Evolutionary conservation across 352 stramenopile genomes (phyloP), one percentile per base, ranked within the genome.

Genomic region (Hyaloperonospora arabidopsidis): DNA sequence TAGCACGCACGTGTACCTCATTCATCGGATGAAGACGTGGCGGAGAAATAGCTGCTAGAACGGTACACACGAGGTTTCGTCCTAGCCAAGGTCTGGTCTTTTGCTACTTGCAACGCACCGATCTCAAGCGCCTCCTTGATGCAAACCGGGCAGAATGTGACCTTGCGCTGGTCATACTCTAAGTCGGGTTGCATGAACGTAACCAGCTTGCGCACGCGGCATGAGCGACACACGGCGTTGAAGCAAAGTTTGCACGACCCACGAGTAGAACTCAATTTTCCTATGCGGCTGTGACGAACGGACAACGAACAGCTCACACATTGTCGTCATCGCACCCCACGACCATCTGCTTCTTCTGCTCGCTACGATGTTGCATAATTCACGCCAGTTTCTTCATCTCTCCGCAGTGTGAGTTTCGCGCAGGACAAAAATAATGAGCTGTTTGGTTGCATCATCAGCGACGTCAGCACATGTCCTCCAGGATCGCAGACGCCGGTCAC

Each of bases 61-160:
- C 39, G 57, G 18, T 55, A 55, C 5, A 25, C 8, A 12, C 45
- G 48, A 43, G 35, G 19, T n/a, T 15, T 57, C 45, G n/a, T n/a
- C n/a, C n/a, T n/a, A n/a, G 21, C 44, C 52, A 68, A 45, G 0
- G 49, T 53, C 32, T 68, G 54, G 18, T 45, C 53, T 7, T 59
- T 41, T 3, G 64, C 64, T 22, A 72, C 64, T 41, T 66, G 54
- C 46, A 68, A 19, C 1, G 69, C 67, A 39, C 59, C 63, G 15
- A 66, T 47, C 3, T 49, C 19, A 7, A 72, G 45, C 5, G 59
- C 59, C 19, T 72, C 67, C 50, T 65, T 72, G 35, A 77, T 67
- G 48, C 70, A 80, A 46, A 63, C 62, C 14, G 65, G 54, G 36
- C 68, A 80, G 40, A 80, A 77, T 36, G 63, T 67, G 21, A 80